phyloP scores from a whole-genome alignment of 768 basidiomycete species.

The Zangia roseola region DNA sequence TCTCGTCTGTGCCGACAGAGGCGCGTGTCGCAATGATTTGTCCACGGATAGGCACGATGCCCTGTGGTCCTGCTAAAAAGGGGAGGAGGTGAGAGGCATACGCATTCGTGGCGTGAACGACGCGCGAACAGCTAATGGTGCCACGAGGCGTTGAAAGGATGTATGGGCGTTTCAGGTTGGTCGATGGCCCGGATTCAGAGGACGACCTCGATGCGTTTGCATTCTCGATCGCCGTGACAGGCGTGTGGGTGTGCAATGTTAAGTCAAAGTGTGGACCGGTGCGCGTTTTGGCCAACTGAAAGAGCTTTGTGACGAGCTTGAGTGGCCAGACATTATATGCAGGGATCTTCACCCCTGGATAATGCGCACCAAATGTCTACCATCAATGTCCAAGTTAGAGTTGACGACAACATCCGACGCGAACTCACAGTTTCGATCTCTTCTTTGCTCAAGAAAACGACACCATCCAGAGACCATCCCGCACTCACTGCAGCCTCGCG shows the following conservation, averaged over 20 bases:
- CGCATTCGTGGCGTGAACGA: constrained; percentile 87
- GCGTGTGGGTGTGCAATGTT: constrained; percentile 69
- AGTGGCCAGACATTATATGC: constrained; percentile 76
- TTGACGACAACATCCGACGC: background rate
- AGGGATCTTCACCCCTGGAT: constrained; percentile 50
- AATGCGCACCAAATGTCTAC: constrained; percentile 37
- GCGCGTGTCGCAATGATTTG: constrained; percentile 58
- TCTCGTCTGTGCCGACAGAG: constrained; percentile 34
- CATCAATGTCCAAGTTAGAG: background rate
- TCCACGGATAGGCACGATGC: constrained; percentile 71
- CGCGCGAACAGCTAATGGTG: constrained; percentile 50
- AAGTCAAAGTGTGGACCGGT: constrained; percentile 40
- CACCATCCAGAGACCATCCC: constrained; percentile 44
- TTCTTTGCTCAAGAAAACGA: constrained; percentile 47
- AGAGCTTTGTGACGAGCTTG: constrained; percentile 75
- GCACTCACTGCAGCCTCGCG: constrained; percentile 52
- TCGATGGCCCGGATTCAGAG: background rate
- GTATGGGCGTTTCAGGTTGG: constrained; percentile 3
- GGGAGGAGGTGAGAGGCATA: constrained; percentile 81
- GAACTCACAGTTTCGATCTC: constrained; percentile 47
- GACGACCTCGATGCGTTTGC: background rate
- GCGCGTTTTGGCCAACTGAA: constrained; percentile 38
- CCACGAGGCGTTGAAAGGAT: constrained; percentile 61
- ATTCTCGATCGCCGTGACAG: constrained; percentile 48
- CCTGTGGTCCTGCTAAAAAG: constrained; percentile 48